Conservation (phyloP, 2,329 filamentous ascomycete genomes). For the Xylaria sp. region DNA sequence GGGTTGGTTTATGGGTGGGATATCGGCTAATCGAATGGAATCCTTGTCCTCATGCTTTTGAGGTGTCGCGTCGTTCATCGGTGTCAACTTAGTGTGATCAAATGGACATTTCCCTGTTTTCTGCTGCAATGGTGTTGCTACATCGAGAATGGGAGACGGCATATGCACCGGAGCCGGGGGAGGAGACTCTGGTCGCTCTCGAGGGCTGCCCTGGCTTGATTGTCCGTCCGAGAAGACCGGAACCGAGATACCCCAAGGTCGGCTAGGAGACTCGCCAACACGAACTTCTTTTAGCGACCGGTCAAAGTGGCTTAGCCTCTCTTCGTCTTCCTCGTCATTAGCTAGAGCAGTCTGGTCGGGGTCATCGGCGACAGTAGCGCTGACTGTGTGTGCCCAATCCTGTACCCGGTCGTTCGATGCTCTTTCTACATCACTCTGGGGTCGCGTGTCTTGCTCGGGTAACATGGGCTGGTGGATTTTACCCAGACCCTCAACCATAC, state of each 20-base stretch:
- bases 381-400: conserved; percentile 85
- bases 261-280: conserved; percentile 91
- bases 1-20: conserved; percentile 37
- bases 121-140: conserved; percentile 41
- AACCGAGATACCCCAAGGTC: conserved; percentile 61
- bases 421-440: conserved; percentile 58
- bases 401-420: conserved; percentile 78
- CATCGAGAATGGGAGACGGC: conserved; percentile 49
- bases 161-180: conserved; percentile 67
- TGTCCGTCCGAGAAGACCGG: conserved; percentile 55
- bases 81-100: conserved; percentile 59
- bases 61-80: conserved; percentile 44
- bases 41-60: conserved; percentile 44
- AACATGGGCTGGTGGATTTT: conserved; percentile 89
- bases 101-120: conserved; percentile 67
- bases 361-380: conserved; percentile 55
- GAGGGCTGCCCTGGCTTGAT: conserved; percentile 50
- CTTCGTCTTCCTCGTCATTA: conserved; percentile 60
- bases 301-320: conserved; percentile 80
- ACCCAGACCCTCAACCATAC: conserved; percentile 92
- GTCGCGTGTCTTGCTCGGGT: conserved; percentile 64
- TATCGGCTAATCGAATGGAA: conserved; percentile 38
- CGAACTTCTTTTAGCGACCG: conserved; percentile 86
- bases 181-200: conserved; percentile 61
- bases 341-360: conserved; percentile 54